Base-by-base conservation (phyloP, 352 stramenopile genomes). In the Phytophthora chlamydospora region DNA sequence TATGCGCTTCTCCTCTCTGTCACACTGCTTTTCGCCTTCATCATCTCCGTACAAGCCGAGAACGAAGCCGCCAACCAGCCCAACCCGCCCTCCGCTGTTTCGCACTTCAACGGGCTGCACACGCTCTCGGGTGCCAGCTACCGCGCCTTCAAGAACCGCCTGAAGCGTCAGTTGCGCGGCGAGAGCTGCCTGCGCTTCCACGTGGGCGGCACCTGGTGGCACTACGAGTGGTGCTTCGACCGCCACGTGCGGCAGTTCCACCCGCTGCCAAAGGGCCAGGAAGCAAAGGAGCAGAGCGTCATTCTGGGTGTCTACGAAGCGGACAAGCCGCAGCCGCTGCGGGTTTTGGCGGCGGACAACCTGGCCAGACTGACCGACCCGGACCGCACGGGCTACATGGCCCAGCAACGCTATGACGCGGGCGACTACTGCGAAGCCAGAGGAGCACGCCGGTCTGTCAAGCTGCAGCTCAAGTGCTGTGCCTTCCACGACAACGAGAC, bases 181-280 rank as follows among this genome's bases (percentile, higher is more conserved):
- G 58, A 67, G 9, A 61, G 71, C 39, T 96, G 87, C 49, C 67
- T 93, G 10, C 58, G 58, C 14, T 90, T 77, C 58, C 85, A 96
- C 49, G 75, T 70, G 16, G 73, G 68, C 2, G 75, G 73, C 17
- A 71, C 66, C 19, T 96, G 85, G 87, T 96, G 87, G 87, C 80
- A 85, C 19, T 93, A 96, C 69, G 87, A 96, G 62, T 96, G 87
- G 84, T 96, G 87, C 62, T 47, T 90, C 46, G 80, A 90, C 44
- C 58, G 57, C 1, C 52, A 80, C 66, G 83, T 94, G 48, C 83
- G 78, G 29, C 87, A 96, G 62, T 90, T 87, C 65, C 76, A 93
- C 45, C 58, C 47, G 34, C 50, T 67, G 4, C 33, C 56, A 12
- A 53, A 61, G 9, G 48, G 46, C 24, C 47, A 63, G 46, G 39